phyloP scores from a whole-genome alignment of 352 stramenopile species.

The Pythium brachiatum region DNA sequence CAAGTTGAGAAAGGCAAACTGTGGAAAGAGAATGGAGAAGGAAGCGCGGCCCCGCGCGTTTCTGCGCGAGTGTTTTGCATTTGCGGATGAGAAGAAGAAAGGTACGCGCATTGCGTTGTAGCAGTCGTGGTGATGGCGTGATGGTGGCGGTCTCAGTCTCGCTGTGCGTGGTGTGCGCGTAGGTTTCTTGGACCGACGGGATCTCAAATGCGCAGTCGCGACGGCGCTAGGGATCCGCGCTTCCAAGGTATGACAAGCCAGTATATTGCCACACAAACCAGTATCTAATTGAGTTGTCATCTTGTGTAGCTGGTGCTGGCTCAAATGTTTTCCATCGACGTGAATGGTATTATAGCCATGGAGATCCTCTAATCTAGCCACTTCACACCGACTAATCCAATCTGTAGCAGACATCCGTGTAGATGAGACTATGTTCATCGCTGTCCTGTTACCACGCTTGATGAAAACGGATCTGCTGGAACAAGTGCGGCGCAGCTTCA shows the following conservation, averaged over 20 bases:
- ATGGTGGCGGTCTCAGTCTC: background rate
- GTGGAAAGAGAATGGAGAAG: background rate
- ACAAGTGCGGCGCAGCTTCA: slow-evolving; percentile 54
- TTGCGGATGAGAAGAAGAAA: slow-evolving; percentile 30
- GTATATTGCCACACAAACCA: no score
- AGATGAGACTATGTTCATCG: slow-evolving; percentile 23
- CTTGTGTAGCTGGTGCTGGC: slow-evolving; percentile 45
- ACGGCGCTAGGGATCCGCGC: slow-evolving; percentile 58
- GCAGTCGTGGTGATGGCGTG: background rate
- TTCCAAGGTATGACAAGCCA: slow-evolving; percentile 39
- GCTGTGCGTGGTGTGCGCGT: background rate
- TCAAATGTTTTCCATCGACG: slow-evolving; percentile 44
- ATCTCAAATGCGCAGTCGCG: slow-evolving; percentile 71
- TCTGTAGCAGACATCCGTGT: slow-evolving; percentile 24
- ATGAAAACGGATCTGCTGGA: slow-evolving; percentile 51
- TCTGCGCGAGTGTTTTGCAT: slow-evolving; percentile 44
- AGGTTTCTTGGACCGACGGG: slow-evolving; percentile 42
- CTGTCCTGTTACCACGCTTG: slow-evolving; percentile 32
- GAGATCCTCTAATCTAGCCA: background rate
- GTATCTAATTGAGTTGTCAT: no score
- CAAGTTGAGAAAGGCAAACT: background rate
- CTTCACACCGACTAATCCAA: background rate
- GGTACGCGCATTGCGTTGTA: background rate
- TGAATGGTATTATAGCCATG: background rate
- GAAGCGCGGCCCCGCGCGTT: slow-evolving; percentile 22